phyloP scores from a whole-genome alignment of 2,329 filamentous ascomycete species.

The Penicillium sp. region DNA sequence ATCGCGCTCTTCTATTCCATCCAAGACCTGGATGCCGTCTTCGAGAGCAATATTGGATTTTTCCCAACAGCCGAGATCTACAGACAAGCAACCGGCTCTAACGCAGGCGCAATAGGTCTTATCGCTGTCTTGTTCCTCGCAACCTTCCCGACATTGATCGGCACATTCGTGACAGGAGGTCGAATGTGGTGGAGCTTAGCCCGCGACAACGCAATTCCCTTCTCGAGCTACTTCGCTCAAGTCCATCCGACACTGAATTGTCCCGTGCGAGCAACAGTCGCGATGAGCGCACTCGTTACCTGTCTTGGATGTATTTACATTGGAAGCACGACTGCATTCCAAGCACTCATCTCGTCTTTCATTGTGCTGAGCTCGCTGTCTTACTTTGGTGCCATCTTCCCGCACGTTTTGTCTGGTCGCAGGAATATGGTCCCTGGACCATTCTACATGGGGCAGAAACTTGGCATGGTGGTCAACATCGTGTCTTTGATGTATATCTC shows the following conservation, averaged over 20 bases:
- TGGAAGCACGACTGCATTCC: conserved; percentile 67
- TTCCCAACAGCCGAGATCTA: conserved; percentile 71
- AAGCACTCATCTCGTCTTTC: conserved; percentile 65
- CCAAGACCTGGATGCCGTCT: conserved; percentile 53
- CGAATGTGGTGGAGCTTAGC: conserved; percentile 64
- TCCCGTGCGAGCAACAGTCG: conserved; percentile 59
- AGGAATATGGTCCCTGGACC: conserved; percentile 56
- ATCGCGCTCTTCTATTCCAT: conserved; percentile 44
- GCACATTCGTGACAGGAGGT: conserved; percentile 58
- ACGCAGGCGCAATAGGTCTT: conserved; percentile 54
- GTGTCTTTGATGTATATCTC: conserved; percentile 60
- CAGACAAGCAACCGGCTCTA: conserved; percentile 57
- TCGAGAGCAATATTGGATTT: conserved; percentile 44
- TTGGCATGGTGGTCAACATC: conserved; percentile 56
- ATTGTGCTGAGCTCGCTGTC: conserved; percentile 58
- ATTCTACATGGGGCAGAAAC: conserved; percentile 55
- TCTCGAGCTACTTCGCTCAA: conserved; percentile 48
- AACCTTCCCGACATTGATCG: conserved; percentile 54
- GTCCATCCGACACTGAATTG: conserved; percentile 52
- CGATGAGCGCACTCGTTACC: conserved; percentile 54
- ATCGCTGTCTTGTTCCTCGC: conserved; percentile 58
- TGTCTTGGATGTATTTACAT: conserved; percentile 66
- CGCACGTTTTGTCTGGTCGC: conserved; percentile 53
- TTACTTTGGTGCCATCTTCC: conserved; percentile 66
- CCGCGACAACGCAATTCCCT: conserved; percentile 60